Percentiles rank a stretch among this genome's conserved stretches.
Evolutionary conservation across 306 rosid species (phyloP).

Genomic region (Canavalia ensiformis): DNA sequence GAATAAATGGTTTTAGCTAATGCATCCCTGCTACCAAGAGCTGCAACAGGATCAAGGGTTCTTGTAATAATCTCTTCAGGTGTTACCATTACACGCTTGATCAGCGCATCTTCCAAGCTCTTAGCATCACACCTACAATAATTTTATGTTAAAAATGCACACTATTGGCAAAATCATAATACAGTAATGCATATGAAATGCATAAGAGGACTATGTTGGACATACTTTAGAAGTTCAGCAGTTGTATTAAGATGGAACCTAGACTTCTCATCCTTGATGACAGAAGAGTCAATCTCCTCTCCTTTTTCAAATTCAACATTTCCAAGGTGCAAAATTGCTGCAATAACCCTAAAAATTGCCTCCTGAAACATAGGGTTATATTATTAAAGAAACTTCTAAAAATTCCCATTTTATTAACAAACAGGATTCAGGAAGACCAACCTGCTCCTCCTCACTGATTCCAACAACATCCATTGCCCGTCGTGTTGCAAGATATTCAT

Average conservation of each 20-base stretch:
- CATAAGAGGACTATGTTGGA: conserved; percentile 38
- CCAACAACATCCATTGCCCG: conserved; percentile 99
- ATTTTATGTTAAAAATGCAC: conserved; percentile 35
- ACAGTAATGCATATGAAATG: conserved; percentile 38
- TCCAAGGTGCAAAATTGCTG: conserved; percentile 97
- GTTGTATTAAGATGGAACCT: conserved; percentile 90
- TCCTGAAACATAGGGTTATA: conserved; percentile 69
- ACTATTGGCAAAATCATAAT: conserved; percentile 36
- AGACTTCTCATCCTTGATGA: conserved; percentile 89
- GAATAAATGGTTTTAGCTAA: conserved; percentile 95
- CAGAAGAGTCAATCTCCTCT: conserved; percentile 94
- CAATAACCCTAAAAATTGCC: conserved; percentile 94
- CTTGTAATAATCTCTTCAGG: conserved; percentile 99
- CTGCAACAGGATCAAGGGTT: conserved; percentile 98
- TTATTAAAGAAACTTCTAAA: conserved; percentile 38
- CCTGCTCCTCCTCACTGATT: conserved; percentile 98
- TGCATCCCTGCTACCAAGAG: conserved; percentile 95
- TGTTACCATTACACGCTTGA: conserved; percentile 98
- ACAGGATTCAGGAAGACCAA: conserved; percentile 47
- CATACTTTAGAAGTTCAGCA: conserved; percentile 92
- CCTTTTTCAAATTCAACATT: conserved; percentile 97
- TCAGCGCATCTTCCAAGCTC: conserved; percentile 98
- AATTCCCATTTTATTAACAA: conserved; percentile 31
- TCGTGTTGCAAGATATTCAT: conserved; percentile 95
- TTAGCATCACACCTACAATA: conserved; percentile 82